Evolutionary conservation across 75 land plant species (phyloP), one percentile per base, ranked within the genome.

Genomic region (Selaginella tamariscina): DNA sequence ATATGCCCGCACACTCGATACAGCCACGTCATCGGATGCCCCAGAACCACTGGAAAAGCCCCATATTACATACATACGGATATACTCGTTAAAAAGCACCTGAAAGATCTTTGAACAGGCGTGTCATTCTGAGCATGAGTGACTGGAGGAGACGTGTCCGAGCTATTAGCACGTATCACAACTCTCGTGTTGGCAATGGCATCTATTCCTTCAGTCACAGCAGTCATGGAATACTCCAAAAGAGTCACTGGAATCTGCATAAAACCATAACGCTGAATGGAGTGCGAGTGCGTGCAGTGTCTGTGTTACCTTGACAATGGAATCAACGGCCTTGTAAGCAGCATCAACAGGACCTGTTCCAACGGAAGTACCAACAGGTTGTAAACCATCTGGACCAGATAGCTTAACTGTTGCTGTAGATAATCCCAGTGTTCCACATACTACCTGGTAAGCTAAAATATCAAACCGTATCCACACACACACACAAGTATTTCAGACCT

Each of bases 261-360:
- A 68, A 9, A n/a, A 64, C 13, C 65, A 64, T 24, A 26, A 2
- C 15, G n/a, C 30, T 30, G 32, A 1, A 44, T 33, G 31, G 2
- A 1, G 13, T 33, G 49, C 56, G 15, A n/a, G n/a, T n/a, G 0
- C 24, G 33, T 56, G 21, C 68, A 39, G 29, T 27, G 69, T 13
- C 23, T 29, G 39, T 0, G 55, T 22, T 26, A 89, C 94, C 94
- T 86, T 69, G 29, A 86, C 84, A 65, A 89, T 82, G 32, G 80
- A 70, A 80, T 93, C 96, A 70, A 93, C 75, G 27, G 98, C 98
- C 71, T 93, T 93, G 73, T 90, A 89, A 29, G 98, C 91, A 44
- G 98, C 89, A 74, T 93, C 96, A 2, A 93, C 96, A 24, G 98
- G 98, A 1, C 98, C 98, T 23, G 98, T 89, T 70, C 98, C 98